Base-by-base conservation (phyloP, 2,329 filamentous ascomycete genomes). In the Metarhizium sp. region DNA sequence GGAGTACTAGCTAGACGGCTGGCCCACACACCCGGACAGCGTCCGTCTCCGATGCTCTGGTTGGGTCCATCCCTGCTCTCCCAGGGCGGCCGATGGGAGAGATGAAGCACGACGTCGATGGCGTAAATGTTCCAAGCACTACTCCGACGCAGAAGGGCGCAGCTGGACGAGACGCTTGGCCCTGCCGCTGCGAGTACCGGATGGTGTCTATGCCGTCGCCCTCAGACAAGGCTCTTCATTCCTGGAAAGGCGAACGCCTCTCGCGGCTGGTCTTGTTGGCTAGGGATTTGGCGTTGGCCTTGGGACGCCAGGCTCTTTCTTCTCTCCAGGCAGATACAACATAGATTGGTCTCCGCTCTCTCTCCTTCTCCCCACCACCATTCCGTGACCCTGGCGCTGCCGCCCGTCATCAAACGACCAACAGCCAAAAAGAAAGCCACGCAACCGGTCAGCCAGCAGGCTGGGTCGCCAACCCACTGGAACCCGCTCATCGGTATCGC, bases 31-130 rank as follows among this genome's bases (percentile, higher is more conserved):
- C 36, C 34, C 36, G 45, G 8, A 43, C 34, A 38, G 49, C 70
- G 69, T 61, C 67, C 69, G 43, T 69, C 51, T 56, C 55, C 55
- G 55, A 49, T 30, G 38, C 51, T 51, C 55, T 56, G 55, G 51
- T 51, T 48, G 55, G 53, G 20, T 16, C 20, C 42, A 57, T 57
- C 55, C 55, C 48, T 54, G 52, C 48, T 45, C 29, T 18, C 38
- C 32, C 30, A 53, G 43, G 42, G 50, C 50, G 38, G 45, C 40
- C 53, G 45, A 30, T 16, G 45, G 13, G 45, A 30, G 25, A 48
- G 45, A 48, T 48, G 45, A 18, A 48, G 45, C 45, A 48, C n/a
- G 45, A 7, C 45, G 45, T 48, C 13, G 45, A 48, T 48, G 45
- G 45, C 25, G 45, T 30, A n/a, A 48, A 30, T 45, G 7, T 18